These are phyloP conservation scores for Coemansia sp. DNA, from an alignment of 192 early-diverging fungal genomes.

Conservation along the genomic window DNA sequence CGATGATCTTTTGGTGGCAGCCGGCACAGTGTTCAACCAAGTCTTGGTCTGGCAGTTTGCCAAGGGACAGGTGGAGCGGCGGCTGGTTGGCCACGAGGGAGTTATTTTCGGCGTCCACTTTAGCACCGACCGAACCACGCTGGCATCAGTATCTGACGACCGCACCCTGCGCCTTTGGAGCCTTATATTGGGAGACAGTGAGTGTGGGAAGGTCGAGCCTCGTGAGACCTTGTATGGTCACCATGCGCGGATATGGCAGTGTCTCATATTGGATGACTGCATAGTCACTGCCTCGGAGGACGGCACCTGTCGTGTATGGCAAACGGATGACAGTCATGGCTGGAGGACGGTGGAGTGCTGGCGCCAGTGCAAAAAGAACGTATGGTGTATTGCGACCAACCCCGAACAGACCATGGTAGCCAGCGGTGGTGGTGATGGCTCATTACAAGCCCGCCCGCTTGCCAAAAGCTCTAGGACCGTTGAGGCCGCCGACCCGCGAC, in stretches of 20 bases:
- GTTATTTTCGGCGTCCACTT: conserved; percentile 79
- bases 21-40: conserved; percentile 86
- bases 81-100: conserved; percentile 54
- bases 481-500: conserved; percentile 61
- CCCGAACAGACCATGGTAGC: conserved; percentile 59
- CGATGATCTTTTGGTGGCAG: conserved; percentile 60
- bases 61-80: neutral
- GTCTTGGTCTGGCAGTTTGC: conserved; percentile 55
- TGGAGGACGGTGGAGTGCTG: conserved; percentile 6
- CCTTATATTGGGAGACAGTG: neutral
- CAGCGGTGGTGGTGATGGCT: conserved; percentile 82
- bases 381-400: conserved; percentile 77
- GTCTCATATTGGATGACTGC: conserved; percentile 60
- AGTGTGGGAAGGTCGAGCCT: neutral
- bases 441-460: conserved; percentile 40
- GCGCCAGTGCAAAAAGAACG: conserved; percentile 72
- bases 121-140: conserved; percentile 58
- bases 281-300: conserved; percentile 79
- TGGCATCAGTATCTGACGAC: conserved; percentile 83
- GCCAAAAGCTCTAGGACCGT: neutral
- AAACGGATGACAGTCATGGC: neutral
- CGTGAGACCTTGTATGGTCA: conserved; percentile 67
- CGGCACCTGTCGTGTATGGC: conserved; percentile 81
- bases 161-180: conserved; percentile 79
- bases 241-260: conserved; percentile 79